Conservation (phyloP, 2,329 filamentous ascomycete genomes). For the Rhynchosporium graminicola region DNA sequence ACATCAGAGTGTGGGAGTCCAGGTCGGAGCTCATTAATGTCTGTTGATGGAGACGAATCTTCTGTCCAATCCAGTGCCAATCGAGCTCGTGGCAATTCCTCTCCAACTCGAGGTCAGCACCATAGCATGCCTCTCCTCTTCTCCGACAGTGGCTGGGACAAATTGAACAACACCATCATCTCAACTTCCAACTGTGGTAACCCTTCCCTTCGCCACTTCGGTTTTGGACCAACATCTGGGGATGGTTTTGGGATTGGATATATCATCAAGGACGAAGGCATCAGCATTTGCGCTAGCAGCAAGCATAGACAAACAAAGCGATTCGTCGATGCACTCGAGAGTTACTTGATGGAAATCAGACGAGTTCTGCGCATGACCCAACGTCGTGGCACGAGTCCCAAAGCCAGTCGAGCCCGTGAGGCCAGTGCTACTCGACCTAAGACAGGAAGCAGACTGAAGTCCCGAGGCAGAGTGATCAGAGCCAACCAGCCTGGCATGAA, state of each 20-base stretch:
- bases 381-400: slow-evolving; percentile 51
- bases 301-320: slow-evolving; percentile 93
- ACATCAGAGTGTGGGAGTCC: slow-evolving; percentile 54
- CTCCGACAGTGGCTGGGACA: slow-evolving; percentile 88
- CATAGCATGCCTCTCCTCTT: slow-evolving; percentile 75
- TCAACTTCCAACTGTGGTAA: slow-evolving; percentile 99
- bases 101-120: slow-evolving; percentile 50
- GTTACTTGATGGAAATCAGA: slow-evolving; percentile 86
- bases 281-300: slow-evolving; percentile 88
- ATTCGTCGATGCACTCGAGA: slow-evolving; percentile 86
- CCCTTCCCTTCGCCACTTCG: slow-evolving; percentile 90
- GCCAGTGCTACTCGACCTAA: slow-evolving; percentile 45
- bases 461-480: slow-evolving; percentile 71
- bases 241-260: slow-evolving; percentile 98
- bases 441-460: slow-evolving; percentile 58
- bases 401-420: slow-evolving; percentile 60
- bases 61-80: slow-evolving; percentile 34
- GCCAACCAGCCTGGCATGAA: slow-evolving; percentile 48
- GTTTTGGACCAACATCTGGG: slow-evolving; percentile 90
- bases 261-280: slow-evolving; percentile 93
- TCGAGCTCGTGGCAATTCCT: slow-evolving; percentile 54
- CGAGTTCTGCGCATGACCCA: slow-evolving; percentile 75
- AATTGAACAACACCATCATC: slow-evolving; percentile 89
- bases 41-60: slow-evolving; percentile 43
- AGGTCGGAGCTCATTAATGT: slow-evolving; percentile 52